phyloP scores from a whole-genome alignment of 768 basidiomycete genomes.

The Tremella mesenterica region DNA sequence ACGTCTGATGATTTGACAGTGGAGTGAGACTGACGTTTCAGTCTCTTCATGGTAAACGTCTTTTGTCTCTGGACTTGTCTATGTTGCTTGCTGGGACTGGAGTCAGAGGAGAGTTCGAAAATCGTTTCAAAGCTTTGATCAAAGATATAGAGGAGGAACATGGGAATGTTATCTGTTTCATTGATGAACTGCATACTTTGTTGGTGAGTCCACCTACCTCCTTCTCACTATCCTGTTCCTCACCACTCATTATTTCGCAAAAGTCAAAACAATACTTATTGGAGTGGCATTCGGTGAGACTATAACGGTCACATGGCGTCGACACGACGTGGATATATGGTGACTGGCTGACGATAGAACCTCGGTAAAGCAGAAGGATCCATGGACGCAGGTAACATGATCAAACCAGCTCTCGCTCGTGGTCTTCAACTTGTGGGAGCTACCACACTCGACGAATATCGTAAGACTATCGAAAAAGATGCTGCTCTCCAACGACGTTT shows the following conservation, averaged over 20 bases:
- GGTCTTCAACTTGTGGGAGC: slow-evolving; percentile 84
- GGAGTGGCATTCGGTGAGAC: too few species aligned
- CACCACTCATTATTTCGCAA: too few species aligned
- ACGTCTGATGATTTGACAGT: not conserved
- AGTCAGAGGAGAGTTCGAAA: slow-evolving; percentile 84
- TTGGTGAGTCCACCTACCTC: slow-evolving; percentile 50
- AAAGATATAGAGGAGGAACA: slow-evolving; percentile 71
- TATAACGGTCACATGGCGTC: too few species aligned
- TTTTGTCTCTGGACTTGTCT: slow-evolving; percentile 74
- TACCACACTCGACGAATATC: slow-evolving; percentile 82
- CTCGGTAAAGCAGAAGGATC: slow-evolving; percentile 86
- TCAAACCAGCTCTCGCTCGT: slow-evolving; percentile 79
- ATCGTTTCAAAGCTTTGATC: slow-evolving; percentile 84
- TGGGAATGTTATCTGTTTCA: slow-evolving; percentile 80
- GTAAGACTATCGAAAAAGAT: slow-evolving; percentile 85
- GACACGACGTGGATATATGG: too few species aligned
- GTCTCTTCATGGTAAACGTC: slow-evolving; percentile 80
- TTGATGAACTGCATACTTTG: slow-evolving; percentile 67
- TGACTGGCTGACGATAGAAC: slow-evolving; percentile 49
- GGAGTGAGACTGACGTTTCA: slow-evolving; percentile 33
- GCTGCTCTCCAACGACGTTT: slow-evolving; percentile 84
- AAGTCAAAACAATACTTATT: too few species aligned
- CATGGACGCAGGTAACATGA: slow-evolving; percentile 81
- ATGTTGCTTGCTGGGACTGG: slow-evolving; percentile 82
- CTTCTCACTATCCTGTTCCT: not conserved